Evolutionary conservation across 768 basidiomycete species (phyloP), one percentile per base, ranked within the genome.

Genomic region (Kwoniella pini): DNA sequence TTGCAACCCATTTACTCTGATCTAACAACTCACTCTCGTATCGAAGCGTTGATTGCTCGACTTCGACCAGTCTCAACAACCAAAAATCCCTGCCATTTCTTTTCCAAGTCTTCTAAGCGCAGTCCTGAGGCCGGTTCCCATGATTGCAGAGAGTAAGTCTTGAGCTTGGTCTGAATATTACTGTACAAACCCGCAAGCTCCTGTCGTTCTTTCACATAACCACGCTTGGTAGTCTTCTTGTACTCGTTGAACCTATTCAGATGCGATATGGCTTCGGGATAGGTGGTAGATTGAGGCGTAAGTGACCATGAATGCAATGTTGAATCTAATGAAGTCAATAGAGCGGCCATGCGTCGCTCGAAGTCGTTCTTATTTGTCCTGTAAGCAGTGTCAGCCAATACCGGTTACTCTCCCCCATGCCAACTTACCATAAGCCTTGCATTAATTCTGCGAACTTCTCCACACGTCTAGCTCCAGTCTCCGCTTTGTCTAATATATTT

Each of bases 391-490:
- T 54, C 36, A 58, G 57, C 38, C 50, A 26, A 30, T 13, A n/a
- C n/a, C n/a, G 26, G 4, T 13, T 21, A 10, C 2, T 21, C 21
- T 24, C 27, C n/a, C 31, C 21, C 51, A 28, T 28, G 27, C 10
- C 39, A 36, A 15, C 76, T 54, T 30, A 78, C 78, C 75, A 73
- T 28, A 79, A 63, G 10, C 70, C 70, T 70, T 89, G 90, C 88
- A 96, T 91, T 54, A 95, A 84, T 66, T 96, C 91, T 0, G 91
- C 92, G 71, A 98, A 98, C 75, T 95, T 95, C 77, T 91, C 91
- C 0, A 98, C 90, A 10, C 95, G 84, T 51, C 94, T 85, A 1
- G 92, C 89, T 19, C 92, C 92, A 0, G 92, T 96, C 77, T 97
- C 91, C 4, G 90, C 88, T 78, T 96, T 94, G 70, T 98, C 95